Base-by-base conservation (phyloP, 371 early-diverging fungal species). In the Mortierella polycephala region DNA sequence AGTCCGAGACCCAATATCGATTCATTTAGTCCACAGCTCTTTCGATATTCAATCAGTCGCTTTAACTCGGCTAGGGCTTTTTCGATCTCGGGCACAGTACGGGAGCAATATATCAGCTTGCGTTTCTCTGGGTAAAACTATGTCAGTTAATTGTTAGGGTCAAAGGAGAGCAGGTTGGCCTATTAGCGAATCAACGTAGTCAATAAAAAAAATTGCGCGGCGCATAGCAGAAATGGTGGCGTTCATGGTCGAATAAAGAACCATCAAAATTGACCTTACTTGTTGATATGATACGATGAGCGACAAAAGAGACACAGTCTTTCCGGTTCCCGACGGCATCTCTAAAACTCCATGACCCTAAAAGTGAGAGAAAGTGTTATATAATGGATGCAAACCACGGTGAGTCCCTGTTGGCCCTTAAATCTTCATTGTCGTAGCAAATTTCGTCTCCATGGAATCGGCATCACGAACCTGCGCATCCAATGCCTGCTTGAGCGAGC, bases 301-400 rank as follows among this genome's bases (percentile, higher is more conserved):
- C 30, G 99, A 97, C 5, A 99, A 85, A 14, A 99, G 86, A 14
- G 99, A 94, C 11, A 99, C 90, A 1, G 99, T 99, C 84, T 99
- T 99, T 14, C 99, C 99, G 0, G 99, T 99, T 50, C 99, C 99
- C 16, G 99, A 99, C 58, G 99, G 99, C 99, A 99, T 99, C 87
- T 99, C 99, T 16, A 99, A 88, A 57, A 99, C 88, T 71, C 95
- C 93, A 74, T 98, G 97, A 42, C 99, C 98, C 93, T 95, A 73
- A 21, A 57, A 4, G 37, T 5, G 7, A 18, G 14, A 14, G 9
- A 41, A 21, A 13, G 37, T 14, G 40, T 16, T 42, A 42, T n/a
- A n/a, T n/a, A n/a, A n/a, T n/a, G n/a, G n/a, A n/a, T n/a, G n/a
- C n/a, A n/a, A n/a, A n/a, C n/a, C n/a, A n/a, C n/a, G n/a, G n/a